These are phyloP conservation scores for Ensete glaucum DNA, from an alignment of 176 grass and related monocot genomes.

Conservation along the genomic window DNA sequence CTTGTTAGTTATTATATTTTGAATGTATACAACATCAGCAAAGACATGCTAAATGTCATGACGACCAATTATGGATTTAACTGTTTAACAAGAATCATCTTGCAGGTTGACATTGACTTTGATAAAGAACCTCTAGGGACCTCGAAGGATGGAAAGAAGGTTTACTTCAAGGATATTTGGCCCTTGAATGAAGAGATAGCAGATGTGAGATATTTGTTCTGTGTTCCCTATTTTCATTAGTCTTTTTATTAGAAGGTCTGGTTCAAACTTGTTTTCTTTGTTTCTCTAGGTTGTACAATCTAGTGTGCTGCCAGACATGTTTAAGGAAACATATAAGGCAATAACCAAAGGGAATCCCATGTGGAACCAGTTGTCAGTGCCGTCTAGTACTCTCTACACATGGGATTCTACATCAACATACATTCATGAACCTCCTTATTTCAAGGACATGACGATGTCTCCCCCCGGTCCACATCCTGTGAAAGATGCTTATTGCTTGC, in stretches of 20 bases:
- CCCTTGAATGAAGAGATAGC: conserved; percentile 82
- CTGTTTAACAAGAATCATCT: conserved; percentile 9
- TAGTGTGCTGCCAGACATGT: conserved; percentile 96
- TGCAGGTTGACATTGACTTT: conserved; percentile 95
- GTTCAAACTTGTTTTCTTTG: conserved; percentile 21
- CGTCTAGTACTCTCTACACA: conserved; percentile 69
- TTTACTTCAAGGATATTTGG: conserved; percentile 88
- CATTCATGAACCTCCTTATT: conserved; percentile 98
- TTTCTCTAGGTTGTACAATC: conserved; percentile 76
- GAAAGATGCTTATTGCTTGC: conserved; percentile 91
- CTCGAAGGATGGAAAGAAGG: conserved; percentile 82
- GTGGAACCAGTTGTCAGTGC: conserved; percentile 83
- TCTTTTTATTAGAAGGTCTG: neutral
- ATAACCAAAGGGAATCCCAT: conserved; percentile 97
- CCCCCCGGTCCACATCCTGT: conserved; percentile 83
- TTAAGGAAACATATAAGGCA: conserved; percentile 71
- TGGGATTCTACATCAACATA: conserved; percentile 88
- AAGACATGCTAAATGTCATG: no score
- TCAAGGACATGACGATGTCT: conserved; percentile 93
- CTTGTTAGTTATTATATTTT: no score
- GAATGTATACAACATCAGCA: no score
- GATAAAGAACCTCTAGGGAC: conserved; percentile 83
- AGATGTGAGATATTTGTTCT: conserved; percentile 34
- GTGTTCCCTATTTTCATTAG: conserved; percentile 4
- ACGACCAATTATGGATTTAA: neutral